phyloP scores from a whole-genome alignment of 345 rosid species.

The Bruguiera gymnorhiza region DNA sequence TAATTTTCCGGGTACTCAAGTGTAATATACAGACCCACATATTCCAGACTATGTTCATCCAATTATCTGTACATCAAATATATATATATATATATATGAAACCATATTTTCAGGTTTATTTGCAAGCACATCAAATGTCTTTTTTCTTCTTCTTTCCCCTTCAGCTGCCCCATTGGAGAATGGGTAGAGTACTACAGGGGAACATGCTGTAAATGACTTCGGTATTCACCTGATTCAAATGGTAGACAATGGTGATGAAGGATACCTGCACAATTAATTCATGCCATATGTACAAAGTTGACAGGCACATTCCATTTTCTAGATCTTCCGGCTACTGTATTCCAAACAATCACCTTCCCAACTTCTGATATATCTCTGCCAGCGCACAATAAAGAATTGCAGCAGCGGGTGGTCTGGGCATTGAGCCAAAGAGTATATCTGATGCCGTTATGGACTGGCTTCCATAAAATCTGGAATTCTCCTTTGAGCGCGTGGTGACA shows the following conservation, averaged over 20 bases:
- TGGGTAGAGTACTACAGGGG: background rate
- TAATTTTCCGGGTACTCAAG: too few relatives aligned
- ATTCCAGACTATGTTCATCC: too few relatives aligned
- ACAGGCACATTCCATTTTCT: background rate
- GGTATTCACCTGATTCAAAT: background rate
- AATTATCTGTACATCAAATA: too few relatives aligned
- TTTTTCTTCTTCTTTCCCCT: too few relatives aligned
- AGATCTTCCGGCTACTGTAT: background rate
- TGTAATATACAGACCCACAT: too few relatives aligned
- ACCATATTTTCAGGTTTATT: too few relatives aligned
- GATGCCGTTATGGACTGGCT: slow-evolving; percentile 69
- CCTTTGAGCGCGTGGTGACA: slow-evolving; percentile 58
- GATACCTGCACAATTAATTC: too few relatives aligned
- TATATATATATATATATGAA: too few relatives aligned
- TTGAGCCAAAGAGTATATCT: slow-evolving; percentile 73
- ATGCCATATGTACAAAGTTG: too few relatives aligned
- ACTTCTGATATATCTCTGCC: slow-evolving; percentile 58
- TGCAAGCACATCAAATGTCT: too few relatives aligned
- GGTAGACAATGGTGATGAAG: slow-evolving; percentile 2
- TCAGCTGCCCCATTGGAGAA: too few relatives aligned
- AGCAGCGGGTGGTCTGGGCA: slow-evolving; percentile 87
- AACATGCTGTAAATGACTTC: slow-evolving; percentile 18
- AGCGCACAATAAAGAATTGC: slow-evolving; percentile 76
- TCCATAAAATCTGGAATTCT: slow-evolving; percentile 79
- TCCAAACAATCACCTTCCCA: slow-evolving; percentile 35